These are phyloP conservation scores for Adansonia gregorii DNA, from an alignment of 441 rosid genomes.

Conservation along the genomic window DNA sequence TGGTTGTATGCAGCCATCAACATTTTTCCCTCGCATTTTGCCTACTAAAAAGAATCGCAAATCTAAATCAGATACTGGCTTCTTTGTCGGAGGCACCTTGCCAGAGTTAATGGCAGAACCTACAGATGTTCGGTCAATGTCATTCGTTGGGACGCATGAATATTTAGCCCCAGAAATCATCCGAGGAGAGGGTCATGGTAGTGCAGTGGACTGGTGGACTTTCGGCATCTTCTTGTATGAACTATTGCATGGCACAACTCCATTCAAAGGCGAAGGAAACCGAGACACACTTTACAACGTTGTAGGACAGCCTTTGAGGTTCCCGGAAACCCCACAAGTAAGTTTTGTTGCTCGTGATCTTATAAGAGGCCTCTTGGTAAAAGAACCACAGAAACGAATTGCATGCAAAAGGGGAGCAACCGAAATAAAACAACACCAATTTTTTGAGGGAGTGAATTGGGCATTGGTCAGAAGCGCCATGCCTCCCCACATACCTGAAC, in stretches of 20 bases:
- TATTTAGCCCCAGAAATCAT: constrained; percentile 87
- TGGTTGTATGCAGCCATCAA: constrained; percentile 74
- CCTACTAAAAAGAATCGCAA: constrained; percentile 77
- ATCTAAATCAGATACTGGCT: constrained; percentile 75
- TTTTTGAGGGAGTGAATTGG: constrained; percentile 90
- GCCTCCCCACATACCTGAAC: constrained; percentile 85
- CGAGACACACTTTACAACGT: constrained; percentile 78
- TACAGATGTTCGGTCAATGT: constrained; percentile 81
- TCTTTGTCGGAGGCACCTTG: constrained; percentile 58
- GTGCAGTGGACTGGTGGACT: constrained; percentile 98
- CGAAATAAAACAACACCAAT: constrained; percentile 84
- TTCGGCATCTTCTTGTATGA: constrained; percentile 83
- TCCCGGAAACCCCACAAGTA: constrained; percentile 74
- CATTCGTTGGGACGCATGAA: constrained; percentile 91
- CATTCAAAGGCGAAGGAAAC: constrained; percentile 85
- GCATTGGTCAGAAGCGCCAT: constrained; percentile 76
- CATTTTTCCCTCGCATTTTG: constrained; percentile 72
- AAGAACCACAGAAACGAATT: constrained; percentile 77
- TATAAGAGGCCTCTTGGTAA: constrained; percentile 68
- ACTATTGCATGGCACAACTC: constrained; percentile 73
- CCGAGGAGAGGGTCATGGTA: constrained; percentile 90
- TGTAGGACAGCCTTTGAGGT: constrained; percentile 75
- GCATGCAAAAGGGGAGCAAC: constrained; percentile 88
- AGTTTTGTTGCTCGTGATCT: constrained; percentile 73
- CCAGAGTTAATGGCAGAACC: constrained; percentile 94